phyloP scores from a whole-genome alignment of 805 yeast species.

The Spathaspora boniae region DNA sequence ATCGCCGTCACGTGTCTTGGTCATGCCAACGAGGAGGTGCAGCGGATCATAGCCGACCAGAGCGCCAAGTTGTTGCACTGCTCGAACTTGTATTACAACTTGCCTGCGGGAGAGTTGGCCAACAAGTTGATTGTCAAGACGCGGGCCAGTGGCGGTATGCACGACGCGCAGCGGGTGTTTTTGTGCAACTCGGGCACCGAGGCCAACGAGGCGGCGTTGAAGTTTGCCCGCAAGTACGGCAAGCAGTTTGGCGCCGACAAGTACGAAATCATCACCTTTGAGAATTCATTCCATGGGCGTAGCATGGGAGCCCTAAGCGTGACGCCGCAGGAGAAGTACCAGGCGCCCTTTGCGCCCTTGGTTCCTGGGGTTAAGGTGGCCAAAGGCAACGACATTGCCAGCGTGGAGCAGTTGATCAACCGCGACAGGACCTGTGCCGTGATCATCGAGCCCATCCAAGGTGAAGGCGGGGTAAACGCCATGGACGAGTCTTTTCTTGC shows the following conservation, averaged over 20 bases:
- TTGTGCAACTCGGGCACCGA: slow-evolving; percentile 59
- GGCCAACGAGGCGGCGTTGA: slow-evolving; percentile 58
- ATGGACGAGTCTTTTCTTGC: slow-evolving; percentile 61
- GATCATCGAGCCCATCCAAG: slow-evolving; percentile 95
- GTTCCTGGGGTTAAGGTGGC: slow-evolving; percentile 85
- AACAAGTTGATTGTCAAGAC: slow-evolving; percentile 70
- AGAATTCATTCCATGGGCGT: slow-evolving; percentile 91
- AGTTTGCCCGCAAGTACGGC: slow-evolving; percentile 77
- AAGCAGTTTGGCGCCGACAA: slow-evolving; percentile 51
- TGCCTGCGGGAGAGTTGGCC: slow-evolving; percentile 79
- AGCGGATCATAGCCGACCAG: slow-evolving; percentile 71
- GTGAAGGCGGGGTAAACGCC: slow-evolving; percentile 91
- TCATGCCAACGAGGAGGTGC: slow-evolving; percentile 72
- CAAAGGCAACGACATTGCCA: slow-evolving; percentile 53
- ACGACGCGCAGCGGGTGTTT: slow-evolving; percentile 70
- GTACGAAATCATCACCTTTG: slow-evolving; percentile 79
- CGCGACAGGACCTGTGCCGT: slow-evolving; percentile 77
- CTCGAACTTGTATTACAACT: slow-evolving; percentile 81
- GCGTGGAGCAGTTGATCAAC: slow-evolving; percentile 53
- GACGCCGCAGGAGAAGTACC: slow-evolving; percentile 91
- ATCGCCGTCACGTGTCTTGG: slow-evolving; percentile 97
- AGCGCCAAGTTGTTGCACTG: slow-evolving; percentile 71
- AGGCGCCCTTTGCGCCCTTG: slow-evolving; percentile 84
- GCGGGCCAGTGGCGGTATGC: slow-evolving; percentile 71
- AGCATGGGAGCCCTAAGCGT: slow-evolving; percentile 91